Base-by-base conservation (phyloP, 2,329 filamentous ascomycete species). In the Xenoacremonium recifei region DNA sequence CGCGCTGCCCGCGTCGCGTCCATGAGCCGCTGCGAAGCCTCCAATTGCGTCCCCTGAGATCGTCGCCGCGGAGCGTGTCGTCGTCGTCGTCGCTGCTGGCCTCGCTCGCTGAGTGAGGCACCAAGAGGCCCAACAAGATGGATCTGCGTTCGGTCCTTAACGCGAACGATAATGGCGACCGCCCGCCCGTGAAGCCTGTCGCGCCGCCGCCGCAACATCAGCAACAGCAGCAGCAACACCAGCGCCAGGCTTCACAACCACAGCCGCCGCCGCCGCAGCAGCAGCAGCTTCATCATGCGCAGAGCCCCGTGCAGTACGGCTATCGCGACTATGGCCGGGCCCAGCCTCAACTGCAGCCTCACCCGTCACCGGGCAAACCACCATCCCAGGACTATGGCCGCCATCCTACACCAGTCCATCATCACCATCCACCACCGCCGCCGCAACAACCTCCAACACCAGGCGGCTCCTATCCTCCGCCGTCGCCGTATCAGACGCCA, bases 91-190 rank as follows among this genome's bases (percentile, higher is more conserved):
- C n/a, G n/a, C n/a, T 12, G 13, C 31, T 16, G 16, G 31, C 21
- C 31, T 12, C 10, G 25, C n/a, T n/a, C 25, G n/a, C n/a, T 7
- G 35, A 15, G 18, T 15, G n/a, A 37, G 11, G 21, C 23, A 31
- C 29, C 13, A 7, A 31, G 5, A 9, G 30, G 23, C 30, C 25
- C 48, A 58, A 43, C 40, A n/a, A n/a, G n/a, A 73, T 80, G 76
- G 75, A 79, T 66, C 68, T 80, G 43, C 64, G 68, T 49, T 71
- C 70, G 13, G 75, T 82, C 54, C 63, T 82, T 35, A 82, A 80
- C 60, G 67, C 70, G 17, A 69, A 73, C 25, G 77, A 76, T 47
- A 64, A 64, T 44, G 71, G 65, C 52, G 71, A 67, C 37, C 61
- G 64, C 48, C 57, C 59, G 34, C 61, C 63, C 37, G 54, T 61